Conservation (phyloP, 2,329 filamentous ascomycete species). For the Lasiodiplodia theobromae region DNA sequence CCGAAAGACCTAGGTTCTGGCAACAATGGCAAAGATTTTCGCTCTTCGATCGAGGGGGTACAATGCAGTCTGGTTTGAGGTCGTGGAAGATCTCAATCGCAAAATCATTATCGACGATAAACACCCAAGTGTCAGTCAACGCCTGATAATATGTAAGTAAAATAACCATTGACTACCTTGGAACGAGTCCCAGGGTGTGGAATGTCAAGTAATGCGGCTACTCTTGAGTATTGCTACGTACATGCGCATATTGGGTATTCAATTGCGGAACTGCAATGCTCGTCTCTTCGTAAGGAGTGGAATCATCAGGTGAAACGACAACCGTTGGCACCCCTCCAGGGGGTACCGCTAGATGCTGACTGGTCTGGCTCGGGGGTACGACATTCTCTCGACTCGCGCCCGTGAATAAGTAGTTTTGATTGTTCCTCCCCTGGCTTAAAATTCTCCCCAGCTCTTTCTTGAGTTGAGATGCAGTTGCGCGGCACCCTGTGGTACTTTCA, state of each 20-base stretch:
- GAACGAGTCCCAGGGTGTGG: background rate
- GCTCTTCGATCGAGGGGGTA: background rate
- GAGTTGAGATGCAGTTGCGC: background rate
- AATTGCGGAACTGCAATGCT: no score
- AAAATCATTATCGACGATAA: constrained; percentile 33
- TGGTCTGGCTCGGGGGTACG: background rate
- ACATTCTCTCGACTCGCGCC: background rate
- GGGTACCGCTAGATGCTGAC: background rate
- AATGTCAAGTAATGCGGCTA: background rate
- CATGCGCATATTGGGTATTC: background rate
- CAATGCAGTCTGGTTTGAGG: background rate
- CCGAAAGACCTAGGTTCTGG: background rate
- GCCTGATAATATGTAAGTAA: background rate
- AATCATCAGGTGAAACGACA: no score
- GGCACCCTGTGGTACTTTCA: background rate
- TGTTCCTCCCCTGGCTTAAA: background rate
- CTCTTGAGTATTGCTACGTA: background rate
- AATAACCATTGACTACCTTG: background rate
- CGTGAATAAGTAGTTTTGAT: background rate
- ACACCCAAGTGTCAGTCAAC: constrained; percentile 32
- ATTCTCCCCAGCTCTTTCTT: background rate
- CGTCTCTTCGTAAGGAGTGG: no score
- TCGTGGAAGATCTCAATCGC: constrained; percentile 18
- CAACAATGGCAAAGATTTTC: background rate
- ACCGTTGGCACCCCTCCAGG: background rate